Evolutionary conservation across 1,139 yeast species (phyloP), one percentile per base, ranked within the genome.

Genomic region (Casaregolazyma suthepensis): DNA sequence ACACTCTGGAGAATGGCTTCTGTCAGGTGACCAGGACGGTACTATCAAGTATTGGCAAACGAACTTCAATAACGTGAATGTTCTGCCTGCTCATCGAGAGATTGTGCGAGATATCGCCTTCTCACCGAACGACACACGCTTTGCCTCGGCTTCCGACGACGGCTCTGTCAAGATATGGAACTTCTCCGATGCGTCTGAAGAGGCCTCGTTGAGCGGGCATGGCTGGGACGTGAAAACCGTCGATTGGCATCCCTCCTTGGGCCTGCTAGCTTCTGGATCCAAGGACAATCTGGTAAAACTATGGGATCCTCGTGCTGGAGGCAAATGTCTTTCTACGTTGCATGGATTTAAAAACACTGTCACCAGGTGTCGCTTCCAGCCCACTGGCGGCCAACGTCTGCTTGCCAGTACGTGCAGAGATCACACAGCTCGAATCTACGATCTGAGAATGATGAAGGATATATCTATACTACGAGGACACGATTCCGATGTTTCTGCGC

Each of bases 141-240:
- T 90, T 68, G 86, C 90, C 22, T 88, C 96, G 1, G 88, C 95
- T 59, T 87, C 96, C 19, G 99, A 93, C 70, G 99, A 93, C 67
- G 87, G 91, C 45, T 78, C 86, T 5, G 72, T 93, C 56, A 93
- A 93, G 66, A 83, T 93, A 46, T 93, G 98, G 98, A 89, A 91
- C 68, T 93, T 93, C 70, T 86, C 87, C 66, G 88, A 87, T 60
- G 96, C 96, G 49, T 75, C 81, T 55, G 96, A 89, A 63, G 99
- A 93, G 66, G 71, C 89, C 47, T 77, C 81, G 0, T 75, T 93
- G 51, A 79, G 83, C 26, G 99, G 98, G 0, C 99, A 93, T 71
- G 96, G 94, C 66, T 93, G 99, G 99, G 99, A 93, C 71, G 97
- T 93, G 35, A 93, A 93, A 67, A 82, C 93, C 56, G 90, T 96